Evolutionary conservation across 805 yeast species (phyloP).

Genomic region (Phaffomyces thermotolerans): DNA sequence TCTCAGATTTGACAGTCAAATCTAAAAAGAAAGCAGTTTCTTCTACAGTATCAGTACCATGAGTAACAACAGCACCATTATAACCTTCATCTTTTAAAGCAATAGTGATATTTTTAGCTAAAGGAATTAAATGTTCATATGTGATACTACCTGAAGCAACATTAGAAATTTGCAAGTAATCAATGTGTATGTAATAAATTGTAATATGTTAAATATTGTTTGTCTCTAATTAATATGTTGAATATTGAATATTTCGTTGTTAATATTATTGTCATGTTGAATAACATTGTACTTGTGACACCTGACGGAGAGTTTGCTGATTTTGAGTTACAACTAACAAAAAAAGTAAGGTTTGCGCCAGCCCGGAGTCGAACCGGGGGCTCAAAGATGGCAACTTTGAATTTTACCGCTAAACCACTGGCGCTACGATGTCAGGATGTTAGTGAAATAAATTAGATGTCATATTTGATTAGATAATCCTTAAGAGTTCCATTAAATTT

Average conservation of each 20-base stretch:
- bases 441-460: no score
- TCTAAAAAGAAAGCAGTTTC: conserved; percentile 63
- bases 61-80: conserved; percentile 60
- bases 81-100: conserved; percentile 33
- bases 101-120: conserved; percentile 39
- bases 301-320: no score
- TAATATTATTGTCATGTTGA: no score
- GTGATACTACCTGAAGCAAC: conserved; percentile 54
- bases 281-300: no score
- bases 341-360: conserved; percentile 30
- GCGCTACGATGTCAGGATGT: no score
- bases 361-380: conserved; percentile 59
- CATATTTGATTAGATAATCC: no score
- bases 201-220: no score
- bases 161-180: conserved; percentile 33
- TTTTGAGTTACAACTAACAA: no score
- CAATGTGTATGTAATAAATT: no score
- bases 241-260: no score
- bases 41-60: conserved; percentile 66
- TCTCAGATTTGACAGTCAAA: conserved; percentile 31
- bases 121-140: conserved; percentile 35
- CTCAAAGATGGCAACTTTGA: conserved; percentile 52
- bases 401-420: conserved; percentile 52
- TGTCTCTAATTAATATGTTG: no score
- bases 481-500: no score